A percentile compares a stretch with the other conserved stretches of the same genome.
Evolutionary conservation across 2,329 filamentous ascomycete species (phyloP).

Genomic region (Aureobasidium sp.): DNA sequence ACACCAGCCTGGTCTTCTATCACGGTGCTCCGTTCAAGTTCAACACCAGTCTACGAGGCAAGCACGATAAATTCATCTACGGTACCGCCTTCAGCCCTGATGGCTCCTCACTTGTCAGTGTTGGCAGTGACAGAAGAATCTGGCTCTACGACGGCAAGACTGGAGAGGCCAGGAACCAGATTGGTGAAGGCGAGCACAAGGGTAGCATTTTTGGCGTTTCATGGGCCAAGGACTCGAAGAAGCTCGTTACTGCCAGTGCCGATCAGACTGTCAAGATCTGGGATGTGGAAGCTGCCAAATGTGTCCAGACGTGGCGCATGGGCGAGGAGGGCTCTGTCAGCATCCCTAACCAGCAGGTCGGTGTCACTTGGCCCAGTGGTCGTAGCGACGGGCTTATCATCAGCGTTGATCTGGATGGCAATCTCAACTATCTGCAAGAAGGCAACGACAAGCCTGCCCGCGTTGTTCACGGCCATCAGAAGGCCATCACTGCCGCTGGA

Average conservation of each 20-base stretch:
- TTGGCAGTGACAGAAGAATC: constrained; percentile 86
- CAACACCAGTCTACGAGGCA: constrained; percentile 67
- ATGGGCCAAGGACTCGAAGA: constrained; percentile 80
- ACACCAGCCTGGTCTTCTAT: constrained; percentile 83
- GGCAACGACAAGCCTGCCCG: constrained; percentile 62
- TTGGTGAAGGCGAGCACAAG: constrained; percentile 78
- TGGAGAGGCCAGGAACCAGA: constrained; percentile 68
- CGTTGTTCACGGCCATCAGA: constrained; percentile 81
- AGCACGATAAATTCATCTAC: constrained; percentile 85
- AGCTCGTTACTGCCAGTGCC: constrained; percentile 83
- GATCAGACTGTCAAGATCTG: constrained; percentile 93
- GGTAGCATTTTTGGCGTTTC: constrained; percentile 89
- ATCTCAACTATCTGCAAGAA: constrained; percentile 82
- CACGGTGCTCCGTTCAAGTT: constrained; percentile 96
- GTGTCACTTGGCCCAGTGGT: constrained; percentile 80
- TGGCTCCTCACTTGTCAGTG: constrained; percentile 71
- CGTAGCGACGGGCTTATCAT: constrained; percentile 82
- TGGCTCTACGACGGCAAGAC: constrained; percentile 97
- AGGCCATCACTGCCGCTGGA: constrained; percentile 74
- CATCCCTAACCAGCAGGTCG: constrained; percentile 82
- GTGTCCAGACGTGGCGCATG: constrained; percentile 75
- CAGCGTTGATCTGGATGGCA: constrained; percentile 78
- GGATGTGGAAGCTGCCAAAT: constrained; percentile 75
- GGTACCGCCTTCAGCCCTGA: constrained; percentile 86
- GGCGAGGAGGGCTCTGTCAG: constrained; percentile 66